These are phyloP conservation scores for Paraphoma chrysanthemicola DNA, from an alignment of 2,329 filamentous ascomycete species.

Conservation along the genomic window DNA sequence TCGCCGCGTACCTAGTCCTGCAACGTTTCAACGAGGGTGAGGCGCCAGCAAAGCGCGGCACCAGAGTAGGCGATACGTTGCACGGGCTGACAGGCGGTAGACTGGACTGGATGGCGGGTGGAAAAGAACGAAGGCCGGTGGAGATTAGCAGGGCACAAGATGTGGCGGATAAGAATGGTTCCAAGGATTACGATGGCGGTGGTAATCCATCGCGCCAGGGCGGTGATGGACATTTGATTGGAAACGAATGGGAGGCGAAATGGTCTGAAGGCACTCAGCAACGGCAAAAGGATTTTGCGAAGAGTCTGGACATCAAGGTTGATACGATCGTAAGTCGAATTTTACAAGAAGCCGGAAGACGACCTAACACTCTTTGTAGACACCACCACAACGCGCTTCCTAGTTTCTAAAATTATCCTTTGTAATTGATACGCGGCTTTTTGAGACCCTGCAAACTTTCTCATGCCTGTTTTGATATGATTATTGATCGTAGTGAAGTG, in stretches of 20 bases:
- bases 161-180: neutral
- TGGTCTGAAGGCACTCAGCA: slow-evolving; percentile 15
- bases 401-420: no score
- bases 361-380: no score
- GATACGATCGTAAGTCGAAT: neutral
- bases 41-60: slow-evolving; percentile 23
- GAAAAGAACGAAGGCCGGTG: neutral
- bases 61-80: slow-evolving; percentile 23
- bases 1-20: slow-evolving; percentile 64
- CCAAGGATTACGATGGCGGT: slow-evolving; percentile 3
- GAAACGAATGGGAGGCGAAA: slow-evolving; percentile 20
- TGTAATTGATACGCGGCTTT: no score
- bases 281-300: neutral
- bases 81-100: slow-evolving; percentile 27
- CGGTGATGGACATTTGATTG: slow-evolving; percentile 8
- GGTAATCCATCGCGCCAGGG: neutral
- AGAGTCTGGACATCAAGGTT: slow-evolving; percentile 1
- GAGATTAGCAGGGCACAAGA: neutral
- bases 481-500: no score
- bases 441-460: no score
- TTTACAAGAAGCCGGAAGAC: neutral
- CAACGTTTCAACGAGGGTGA: slow-evolving; percentile 32
- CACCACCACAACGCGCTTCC: no score
- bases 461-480: no score
- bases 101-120: slow-evolving; percentile 18